phyloP scores from a whole-genome alignment of 768 basidiomycete species.

The Leccinum boreale region DNA sequence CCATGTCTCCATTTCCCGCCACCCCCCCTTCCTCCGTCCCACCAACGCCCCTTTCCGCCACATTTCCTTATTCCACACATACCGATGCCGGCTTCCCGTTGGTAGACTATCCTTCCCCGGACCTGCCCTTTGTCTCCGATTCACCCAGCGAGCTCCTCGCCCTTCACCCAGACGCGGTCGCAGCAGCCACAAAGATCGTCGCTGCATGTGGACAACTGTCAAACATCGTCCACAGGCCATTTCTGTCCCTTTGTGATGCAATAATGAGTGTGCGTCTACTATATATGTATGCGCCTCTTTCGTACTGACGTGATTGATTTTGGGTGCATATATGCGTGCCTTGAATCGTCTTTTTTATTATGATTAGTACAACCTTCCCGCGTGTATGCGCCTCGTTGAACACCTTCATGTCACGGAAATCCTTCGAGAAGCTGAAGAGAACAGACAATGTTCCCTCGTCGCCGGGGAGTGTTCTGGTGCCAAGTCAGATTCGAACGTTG shows the following conservation, averaged over 20 bases:
- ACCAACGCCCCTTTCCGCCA: constrained; percentile 29
- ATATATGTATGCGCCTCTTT: not conserved
- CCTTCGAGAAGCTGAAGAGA: constrained; percentile 58
- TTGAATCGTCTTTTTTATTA: not conserved
- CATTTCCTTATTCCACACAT: constrained; percentile 18
- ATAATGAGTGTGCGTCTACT: constrained; percentile 56
- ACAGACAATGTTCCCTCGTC: constrained; percentile 44
- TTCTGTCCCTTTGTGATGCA: constrained; percentile 71
- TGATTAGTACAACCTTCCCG: constrained; percentile 66
- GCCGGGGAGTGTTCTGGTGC: not conserved
- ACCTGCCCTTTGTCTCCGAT: constrained; percentile 42
- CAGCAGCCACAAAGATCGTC: constrained; percentile 61
- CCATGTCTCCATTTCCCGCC: constrained; percentile 18
- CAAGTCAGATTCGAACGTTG: not conserved
- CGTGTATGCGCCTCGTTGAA: constrained; percentile 71
- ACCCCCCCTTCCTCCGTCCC: constrained; percentile 27
- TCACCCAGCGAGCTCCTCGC: constrained; percentile 54
- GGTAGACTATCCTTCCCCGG: constrained; percentile 56
- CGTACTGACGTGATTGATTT: constrained; percentile 1
- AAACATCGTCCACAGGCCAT: constrained; percentile 63
- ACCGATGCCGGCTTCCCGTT: not conserved
- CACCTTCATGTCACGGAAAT: constrained; percentile 70
- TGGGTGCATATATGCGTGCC: constrained; percentile 13
- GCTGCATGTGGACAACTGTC: constrained; percentile 68
- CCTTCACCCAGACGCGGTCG: constrained; percentile 54